Percentiles rank a stretch among this genome's conserved stretches.
phyloP scores from a whole-genome alignment of 345 rosid genomes.

The Salix arbutifolia region DNA sequence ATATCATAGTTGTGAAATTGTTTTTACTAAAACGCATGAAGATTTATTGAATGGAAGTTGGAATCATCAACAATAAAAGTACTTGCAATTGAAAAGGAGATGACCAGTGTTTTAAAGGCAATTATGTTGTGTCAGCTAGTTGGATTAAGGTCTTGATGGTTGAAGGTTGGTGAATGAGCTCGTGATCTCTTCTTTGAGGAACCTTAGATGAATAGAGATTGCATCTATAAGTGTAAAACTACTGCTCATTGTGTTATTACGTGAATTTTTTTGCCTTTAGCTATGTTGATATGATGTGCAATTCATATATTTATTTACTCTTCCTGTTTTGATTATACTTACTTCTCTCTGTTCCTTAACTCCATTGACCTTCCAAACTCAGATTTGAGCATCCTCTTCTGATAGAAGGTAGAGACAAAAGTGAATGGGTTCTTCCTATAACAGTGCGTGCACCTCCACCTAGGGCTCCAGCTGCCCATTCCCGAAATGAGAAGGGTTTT shows the following conservation, averaged over 20 bases:
- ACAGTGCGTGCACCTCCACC: slow-evolving; percentile 87
- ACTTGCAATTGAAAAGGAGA: not conserved
- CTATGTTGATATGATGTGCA: too few relatives aligned
- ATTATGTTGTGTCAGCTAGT: not conserved
- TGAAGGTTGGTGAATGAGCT: not conserved
- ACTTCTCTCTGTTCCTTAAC: not conserved
- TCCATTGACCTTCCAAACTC: slow-evolving; percentile 17
- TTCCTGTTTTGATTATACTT: not conserved
- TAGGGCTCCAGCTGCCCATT: slow-evolving; percentile 42
- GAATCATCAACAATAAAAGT: not conserved
- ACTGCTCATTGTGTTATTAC: too few relatives aligned
- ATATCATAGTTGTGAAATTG: too few relatives aligned
- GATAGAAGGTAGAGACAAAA: slow-evolving; percentile 69
- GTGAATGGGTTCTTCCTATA: slow-evolving; percentile 94
- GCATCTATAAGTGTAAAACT: too few relatives aligned
- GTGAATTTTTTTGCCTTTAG: too few relatives aligned
- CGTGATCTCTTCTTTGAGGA: not conserved
- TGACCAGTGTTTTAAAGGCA: not conserved
- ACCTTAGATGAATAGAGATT: too few relatives aligned
- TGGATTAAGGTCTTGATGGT: not conserved
- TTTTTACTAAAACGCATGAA: not conserved
- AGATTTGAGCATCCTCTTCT: slow-evolving; percentile 93
- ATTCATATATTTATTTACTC: not conserved
- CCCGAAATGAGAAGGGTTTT: slow-evolving; percentile 53
- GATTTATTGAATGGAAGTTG: not conserved